Percentiles rank a stretch among this genome's conserved stretches.
Conservation (phyloP, 1,139 yeast species). For the Kodamaea derodonti region DNA sequence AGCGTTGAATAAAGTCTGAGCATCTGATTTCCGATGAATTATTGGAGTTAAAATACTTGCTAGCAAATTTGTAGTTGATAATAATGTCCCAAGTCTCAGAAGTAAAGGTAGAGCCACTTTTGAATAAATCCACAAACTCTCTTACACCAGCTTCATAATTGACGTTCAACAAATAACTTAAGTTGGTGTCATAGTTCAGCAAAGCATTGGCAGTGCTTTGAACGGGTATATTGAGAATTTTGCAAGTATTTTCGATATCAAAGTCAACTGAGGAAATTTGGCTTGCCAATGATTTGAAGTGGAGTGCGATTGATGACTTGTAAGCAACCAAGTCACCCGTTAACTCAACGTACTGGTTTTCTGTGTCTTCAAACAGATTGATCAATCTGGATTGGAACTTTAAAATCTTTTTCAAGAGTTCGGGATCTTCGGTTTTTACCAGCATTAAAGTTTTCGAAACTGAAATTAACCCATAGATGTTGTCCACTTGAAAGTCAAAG, state of each 20-base stretch:
- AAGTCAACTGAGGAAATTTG: constrained; percentile 6
- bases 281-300: constrained; percentile 13
- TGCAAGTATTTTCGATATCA: constrained; percentile 21
- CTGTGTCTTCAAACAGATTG: constrained; percentile 50
- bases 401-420: constrained; percentile 19
- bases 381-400: constrained; percentile 39
- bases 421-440: constrained; percentile 11
- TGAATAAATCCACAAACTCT: constrained; percentile 26
- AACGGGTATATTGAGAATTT: constrained; percentile 10
- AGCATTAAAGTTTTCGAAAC: constrained; percentile 24
- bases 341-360: constrained; percentile 42
- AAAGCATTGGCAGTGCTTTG: constrained; percentile 5
- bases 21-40: constrained; percentile 16
- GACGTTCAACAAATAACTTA: constrained; percentile 27
- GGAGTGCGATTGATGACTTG: constrained; percentile 17
- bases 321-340: constrained; percentile 31
- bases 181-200: constrained; percentile 20
- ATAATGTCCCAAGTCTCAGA: constrained; percentile 33
- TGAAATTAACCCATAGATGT: constrained; percentile 31
- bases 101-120: constrained; percentile 29
- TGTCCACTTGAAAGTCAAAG: constrained; percentile 31
- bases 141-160: constrained; percentile 27
- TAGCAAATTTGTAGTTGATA: constrained; percentile 27
- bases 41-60: constrained; percentile 15
- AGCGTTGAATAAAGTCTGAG: constrained; percentile 23